Evolutionary conservation across 2,329 filamentous ascomycete species (phyloP), one percentile per base, ranked within the genome.

Genomic region (Colletotrichum plurivorum): DNA sequence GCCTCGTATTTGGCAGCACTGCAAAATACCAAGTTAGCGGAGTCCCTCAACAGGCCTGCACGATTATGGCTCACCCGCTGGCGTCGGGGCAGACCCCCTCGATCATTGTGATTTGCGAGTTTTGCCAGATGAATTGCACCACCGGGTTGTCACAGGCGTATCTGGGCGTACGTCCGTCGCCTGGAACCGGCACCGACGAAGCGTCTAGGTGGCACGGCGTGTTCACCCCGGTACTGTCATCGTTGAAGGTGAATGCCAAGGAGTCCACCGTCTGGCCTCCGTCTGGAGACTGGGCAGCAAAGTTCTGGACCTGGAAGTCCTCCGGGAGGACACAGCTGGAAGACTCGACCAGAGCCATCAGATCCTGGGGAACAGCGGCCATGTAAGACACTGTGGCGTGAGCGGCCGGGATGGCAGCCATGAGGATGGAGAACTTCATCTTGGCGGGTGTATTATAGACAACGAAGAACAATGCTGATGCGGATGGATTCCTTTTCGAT

Each of bases 141-240:
- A 75, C 61, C 0, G 58, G 10, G 73, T 84, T 74, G 51, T 84
- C 80, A 73, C 85, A 88, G 20, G 80, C 73, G 62, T 79, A 87
- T 45, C 84, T 77, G 10, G 79, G 73, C 2, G 78, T 75, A 4
- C 77, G 72, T 25, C 76, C 76, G 16, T 72, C 63, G 5, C 76
- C 72, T 51, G 73, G 76, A 22, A 80, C 75, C 9, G 82, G 77
- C 43, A 71, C 71, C 3, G 84, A 85, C 7, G 79, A 80, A 18
- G 78, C 76, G 73, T 87, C 84, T 74, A 78, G 80, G 45, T 79
- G 75, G 76, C 85, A 88, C 1, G 70, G 67, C 10, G 84, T 84
- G n/a, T 74, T 73, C 55, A 84, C 74, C 2, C 73, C 71, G 18
- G 83, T 85, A n/a, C 73, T 75, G 12, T 74, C 55, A 72, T 86